phyloP scores from a whole-genome alignment of 306 rosid genomes.

The Castanospermum australe region DNA sequence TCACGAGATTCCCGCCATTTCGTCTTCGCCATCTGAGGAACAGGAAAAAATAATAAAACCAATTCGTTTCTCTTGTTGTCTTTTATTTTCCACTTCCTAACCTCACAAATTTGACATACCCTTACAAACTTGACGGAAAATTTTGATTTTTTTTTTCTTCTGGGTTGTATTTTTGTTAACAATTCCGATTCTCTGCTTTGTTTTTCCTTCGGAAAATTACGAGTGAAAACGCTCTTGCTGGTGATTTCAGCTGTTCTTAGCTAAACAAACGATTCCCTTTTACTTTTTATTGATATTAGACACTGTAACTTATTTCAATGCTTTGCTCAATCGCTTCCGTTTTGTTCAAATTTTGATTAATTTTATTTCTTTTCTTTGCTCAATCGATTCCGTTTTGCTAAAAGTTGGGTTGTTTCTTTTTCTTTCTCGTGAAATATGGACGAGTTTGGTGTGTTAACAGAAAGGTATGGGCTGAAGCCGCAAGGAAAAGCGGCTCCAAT shows the following conservation, averaged over 20 bases:
- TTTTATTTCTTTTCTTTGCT: too few species aligned
- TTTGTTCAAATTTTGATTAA: background rate
- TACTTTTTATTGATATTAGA: background rate
- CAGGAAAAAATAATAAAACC: background rate
- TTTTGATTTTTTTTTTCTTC: background rate
- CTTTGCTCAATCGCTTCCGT: too few species aligned
- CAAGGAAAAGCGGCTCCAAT: conserved; percentile 91
- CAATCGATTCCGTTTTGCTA: background rate
- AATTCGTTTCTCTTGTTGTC: background rate
- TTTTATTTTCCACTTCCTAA: background rate
- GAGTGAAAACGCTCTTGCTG: background rate
- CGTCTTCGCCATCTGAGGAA: background rate
- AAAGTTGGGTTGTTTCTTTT: too few species aligned
- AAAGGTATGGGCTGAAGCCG: conserved; percentile 74
- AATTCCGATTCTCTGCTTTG: background rate
- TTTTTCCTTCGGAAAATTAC: background rate
- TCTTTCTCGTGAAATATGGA: conserved; percentile 51
- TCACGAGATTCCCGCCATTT: background rate
- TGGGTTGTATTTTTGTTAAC: background rate
- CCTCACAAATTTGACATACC: background rate
- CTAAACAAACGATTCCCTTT: background rate
- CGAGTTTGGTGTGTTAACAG: conserved; percentile 85
- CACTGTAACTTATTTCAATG: too few species aligned
- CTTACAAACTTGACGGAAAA: background rate
- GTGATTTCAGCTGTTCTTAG: background rate